phyloP scores from a whole-genome alignment of 2,329 filamentous ascomycete species.

The Xylaria sp. region DNA sequence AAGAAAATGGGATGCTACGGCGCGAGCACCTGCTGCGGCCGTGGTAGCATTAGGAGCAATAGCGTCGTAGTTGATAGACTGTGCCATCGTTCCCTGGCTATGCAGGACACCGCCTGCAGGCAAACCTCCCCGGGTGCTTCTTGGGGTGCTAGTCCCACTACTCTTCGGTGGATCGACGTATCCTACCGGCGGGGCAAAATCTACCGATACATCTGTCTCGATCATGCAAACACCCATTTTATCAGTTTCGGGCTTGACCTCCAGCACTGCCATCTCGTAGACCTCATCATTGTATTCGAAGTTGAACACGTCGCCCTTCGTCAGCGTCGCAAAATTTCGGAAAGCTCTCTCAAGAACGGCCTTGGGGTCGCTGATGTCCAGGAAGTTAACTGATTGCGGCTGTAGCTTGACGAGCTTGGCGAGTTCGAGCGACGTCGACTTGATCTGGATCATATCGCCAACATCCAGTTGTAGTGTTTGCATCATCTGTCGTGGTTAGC shows the following conservation, averaged over 20 bases:
- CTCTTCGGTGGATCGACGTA: slow-evolving; percentile 86
- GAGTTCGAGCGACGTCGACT: slow-evolving; percentile 90
- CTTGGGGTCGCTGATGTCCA: slow-evolving; percentile 97
- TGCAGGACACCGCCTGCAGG: slow-evolving; percentile 81
- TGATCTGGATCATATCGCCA: slow-evolving; percentile 93
- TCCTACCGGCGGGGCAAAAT: slow-evolving; percentile 93
- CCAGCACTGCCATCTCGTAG: slow-evolving; percentile 92
- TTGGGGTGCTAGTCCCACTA: slow-evolving; percentile 88
- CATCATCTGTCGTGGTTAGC: slow-evolving; percentile 77
- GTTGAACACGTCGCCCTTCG: slow-evolving; percentile 93
- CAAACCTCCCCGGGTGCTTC: slow-evolving; percentile 71
- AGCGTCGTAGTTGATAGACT: slow-evolving; percentile 94
- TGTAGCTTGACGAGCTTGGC: slow-evolving; percentile 96
- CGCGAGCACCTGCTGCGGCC: slow-evolving; percentile 63
- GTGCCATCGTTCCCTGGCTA: slow-evolving; percentile 92
- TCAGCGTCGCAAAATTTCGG: slow-evolving; percentile 92
- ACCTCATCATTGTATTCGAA: slow-evolving; percentile 96
- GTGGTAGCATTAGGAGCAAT: slow-evolving; percentile 83
- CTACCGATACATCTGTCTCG: slow-evolving; percentile 95
- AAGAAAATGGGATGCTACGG: slow-evolving; percentile 77
- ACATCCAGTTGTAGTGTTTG: slow-evolving; percentile 88
- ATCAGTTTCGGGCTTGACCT: slow-evolving; percentile 86
- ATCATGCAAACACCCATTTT: slow-evolving; percentile 93
- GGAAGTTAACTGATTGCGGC: slow-evolving; percentile 90
- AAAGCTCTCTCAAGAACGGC: slow-evolving; percentile 97